A percentile compares a stretch with the other conserved stretches of the same genome.
phyloP scores from a whole-genome alignment of 2,329 filamentous ascomycete genomes.

The Fusarium temperatum region DNA sequence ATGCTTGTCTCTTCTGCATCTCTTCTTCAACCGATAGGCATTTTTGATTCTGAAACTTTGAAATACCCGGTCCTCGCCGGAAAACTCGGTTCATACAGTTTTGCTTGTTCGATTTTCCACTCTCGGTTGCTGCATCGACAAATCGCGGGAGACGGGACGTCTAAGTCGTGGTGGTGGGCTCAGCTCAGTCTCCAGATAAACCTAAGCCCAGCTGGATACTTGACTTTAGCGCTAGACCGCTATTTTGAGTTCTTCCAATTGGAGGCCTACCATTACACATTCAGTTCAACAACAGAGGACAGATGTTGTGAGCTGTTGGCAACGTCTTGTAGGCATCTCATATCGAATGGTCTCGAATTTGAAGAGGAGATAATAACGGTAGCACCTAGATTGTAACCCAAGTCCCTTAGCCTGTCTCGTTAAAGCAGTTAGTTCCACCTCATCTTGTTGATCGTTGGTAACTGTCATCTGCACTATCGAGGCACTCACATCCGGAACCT shows the following conservation, averaged over 20 bases:
- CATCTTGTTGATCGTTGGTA: conserved; percentile 34
- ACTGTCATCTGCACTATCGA: conserved; percentile 26
- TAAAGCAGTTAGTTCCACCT: conserved; percentile 24
- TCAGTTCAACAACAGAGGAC: conserved; percentile 6
- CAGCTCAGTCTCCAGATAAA: conserved; percentile 21
- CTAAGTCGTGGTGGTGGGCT: conserved; percentile 32
- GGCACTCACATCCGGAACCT: conserved; percentile 27
- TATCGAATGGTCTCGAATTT: not conserved
- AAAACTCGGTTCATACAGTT: conserved; percentile 3
- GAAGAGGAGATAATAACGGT: not conserved
- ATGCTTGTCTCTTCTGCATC: not conserved
- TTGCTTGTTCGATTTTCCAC: conserved; percentile 15
- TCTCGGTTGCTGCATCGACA: conserved; percentile 30
- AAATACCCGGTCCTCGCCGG: not conserved
- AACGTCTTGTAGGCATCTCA: not conserved
- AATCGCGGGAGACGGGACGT: conserved; percentile 27
- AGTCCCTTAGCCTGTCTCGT: conserved; percentile 21
- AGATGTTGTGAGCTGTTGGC: not conserved
- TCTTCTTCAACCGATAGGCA: not conserved
- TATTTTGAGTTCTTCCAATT: conserved; percentile 46
- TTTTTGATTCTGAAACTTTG: not conserved
- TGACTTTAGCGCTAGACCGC: conserved; percentile 37
- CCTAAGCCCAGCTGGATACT: not conserved
- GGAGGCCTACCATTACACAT: conserved; percentile 45
- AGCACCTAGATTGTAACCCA: conserved; percentile 17